These are phyloP conservation scores for Fragilariopsis cylindrus DNA, from an alignment of 108 stramenopile genomes.

Conservation along the genomic window DNA sequence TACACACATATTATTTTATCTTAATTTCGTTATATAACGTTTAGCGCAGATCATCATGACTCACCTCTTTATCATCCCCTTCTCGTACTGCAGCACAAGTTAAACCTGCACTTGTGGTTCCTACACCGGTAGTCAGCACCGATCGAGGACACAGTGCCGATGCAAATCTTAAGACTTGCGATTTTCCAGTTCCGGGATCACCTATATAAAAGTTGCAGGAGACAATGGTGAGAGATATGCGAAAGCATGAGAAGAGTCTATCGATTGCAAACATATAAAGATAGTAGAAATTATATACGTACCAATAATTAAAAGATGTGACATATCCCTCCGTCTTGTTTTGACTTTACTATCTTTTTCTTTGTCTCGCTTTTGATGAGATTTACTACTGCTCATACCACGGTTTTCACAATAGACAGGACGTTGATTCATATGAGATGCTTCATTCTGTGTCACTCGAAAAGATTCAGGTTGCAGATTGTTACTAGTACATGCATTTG, in stretches of 20 bases:
- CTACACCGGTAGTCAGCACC: constrained; percentile 96
- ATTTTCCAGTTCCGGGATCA: constrained; percentile 73
- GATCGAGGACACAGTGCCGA: constrained; percentile 88
- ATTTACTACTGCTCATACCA: constrained; percentile 16
- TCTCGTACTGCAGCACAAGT: constrained; percentile 98
- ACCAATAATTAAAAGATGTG: constrained; percentile 81
- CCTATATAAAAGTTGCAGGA: constrained; percentile 29
- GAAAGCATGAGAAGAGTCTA: no score
- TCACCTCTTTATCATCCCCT: constrained; percentile 68
- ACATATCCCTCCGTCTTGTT: constrained; percentile 74
- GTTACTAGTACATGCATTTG: neutral
- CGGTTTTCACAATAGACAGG: constrained; percentile 5
- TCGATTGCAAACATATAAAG: no score
- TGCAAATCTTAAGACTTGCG: constrained; percentile 95
- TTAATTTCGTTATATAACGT: neutral
- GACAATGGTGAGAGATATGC: no score
- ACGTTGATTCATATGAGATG: neutral
- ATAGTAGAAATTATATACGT: no score
- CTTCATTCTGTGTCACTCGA: constrained; percentile 29
- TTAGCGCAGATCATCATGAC: neutral
- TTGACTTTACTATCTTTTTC: constrained; percentile 33
- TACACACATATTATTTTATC: no score
- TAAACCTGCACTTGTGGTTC: constrained; percentile 97
- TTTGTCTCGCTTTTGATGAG: no score
- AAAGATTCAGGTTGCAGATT: constrained; percentile 47